Evolutionary conservation across 768 basidiomycete genomes (phyloP), one percentile per base, ranked within the genome.

Genomic region (Tulasnella calospora): DNA sequence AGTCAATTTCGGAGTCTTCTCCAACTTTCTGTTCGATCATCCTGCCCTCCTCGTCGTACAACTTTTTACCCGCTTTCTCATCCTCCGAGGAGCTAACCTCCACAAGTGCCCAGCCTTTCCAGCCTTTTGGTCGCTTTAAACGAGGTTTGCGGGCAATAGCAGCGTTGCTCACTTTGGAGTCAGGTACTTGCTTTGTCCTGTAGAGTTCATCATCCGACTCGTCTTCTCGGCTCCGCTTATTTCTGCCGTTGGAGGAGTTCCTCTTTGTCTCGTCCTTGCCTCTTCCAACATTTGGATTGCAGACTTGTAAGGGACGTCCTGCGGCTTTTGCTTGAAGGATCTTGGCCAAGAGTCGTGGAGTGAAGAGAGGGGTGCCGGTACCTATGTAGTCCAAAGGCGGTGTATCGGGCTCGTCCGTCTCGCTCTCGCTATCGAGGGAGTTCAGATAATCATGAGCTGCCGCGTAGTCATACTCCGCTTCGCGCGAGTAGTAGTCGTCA

Each of bases 91-190:
- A 38, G 40, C 9, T 13, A 46, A 77, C 76, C 35, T 77, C 76
- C 23, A 77, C 69, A 10, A 69, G 40, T 27, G 69, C 76, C 55
- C 61, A 77, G 5, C 76, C 76, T 33, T 77, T 77, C 76, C 76
- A 77, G 23, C 76, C 76, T 61, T 77, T 55, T 40, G 61, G 76
- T 33, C 76, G 10, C 27, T 77, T 77, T 9, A 41, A 19, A 23
- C 35, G 61, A 30, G 76, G 61, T 47, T 75, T 46, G 41, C 19
- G 41, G 44, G 51, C 51, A 17, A 46, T 75, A 55, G 74, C 46
- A 36, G 74, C 55, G 74, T 46, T 75, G 47, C 74, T 75, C 6
- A 46, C 74, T 27, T 75, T 46, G 27, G 74, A 75, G 35, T 44
- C 51, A 17, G 74, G 74, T 57, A 44, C 74, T 55, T 44, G 30